These are phyloP conservation scores for Chaetoceros muelleri DNA, from an alignment of 108 stramenopile genomes.

Conservation along the genomic window DNA sequence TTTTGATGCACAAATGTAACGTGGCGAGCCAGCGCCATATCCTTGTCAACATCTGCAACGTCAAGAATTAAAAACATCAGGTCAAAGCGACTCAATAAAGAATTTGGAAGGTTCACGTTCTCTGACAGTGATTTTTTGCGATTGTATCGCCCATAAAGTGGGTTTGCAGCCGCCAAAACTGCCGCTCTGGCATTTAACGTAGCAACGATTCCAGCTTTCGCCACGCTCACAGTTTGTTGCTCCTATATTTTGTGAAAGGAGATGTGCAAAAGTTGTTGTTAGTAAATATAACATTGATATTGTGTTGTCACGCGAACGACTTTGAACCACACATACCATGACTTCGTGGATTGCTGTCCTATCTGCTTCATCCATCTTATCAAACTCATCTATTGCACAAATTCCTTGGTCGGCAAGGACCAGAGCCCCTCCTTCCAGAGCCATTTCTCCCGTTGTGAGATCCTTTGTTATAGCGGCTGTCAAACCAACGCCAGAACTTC, in stretches of 20 bases:
- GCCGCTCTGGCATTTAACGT: slow-evolving; percentile 97
- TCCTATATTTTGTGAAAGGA: slow-evolving; percentile 23
- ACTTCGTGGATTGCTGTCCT: slow-evolving; percentile 99
- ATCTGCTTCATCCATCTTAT: slow-evolving; percentile 90
- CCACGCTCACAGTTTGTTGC: slow-evolving; percentile 97
- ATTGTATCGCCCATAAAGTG: slow-evolving; percentile 93
- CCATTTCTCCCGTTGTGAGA: slow-evolving; percentile 89
- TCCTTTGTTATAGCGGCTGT: slow-evolving; percentile 96
- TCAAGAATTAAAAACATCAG: slow-evolving; percentile 96
- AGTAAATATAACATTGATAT: too few species aligned
- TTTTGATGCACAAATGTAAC: slow-evolving; percentile 98
- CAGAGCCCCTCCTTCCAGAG: slow-evolving; percentile 97
- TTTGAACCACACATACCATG: slow-evolving; percentile 53
- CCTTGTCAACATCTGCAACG: slow-evolving; percentile 75
- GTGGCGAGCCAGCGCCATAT: slow-evolving; percentile 93
- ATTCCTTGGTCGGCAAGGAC: slow-evolving; percentile 98
- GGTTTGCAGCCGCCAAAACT: slow-evolving; percentile 98
- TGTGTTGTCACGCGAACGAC: too few species aligned
- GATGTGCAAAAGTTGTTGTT: too few species aligned
- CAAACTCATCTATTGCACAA: slow-evolving; percentile 77
- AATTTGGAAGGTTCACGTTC: slow-evolving; percentile 97
- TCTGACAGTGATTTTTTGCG: slow-evolving; percentile 76
- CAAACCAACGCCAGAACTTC: slow-evolving; percentile 94
- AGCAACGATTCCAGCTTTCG: slow-evolving; percentile 98
- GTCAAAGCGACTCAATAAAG: slow-evolving; percentile 96